phyloP scores from a whole-genome alignment of 305 asterid species.

The Fraxinus dipetala region DNA sequence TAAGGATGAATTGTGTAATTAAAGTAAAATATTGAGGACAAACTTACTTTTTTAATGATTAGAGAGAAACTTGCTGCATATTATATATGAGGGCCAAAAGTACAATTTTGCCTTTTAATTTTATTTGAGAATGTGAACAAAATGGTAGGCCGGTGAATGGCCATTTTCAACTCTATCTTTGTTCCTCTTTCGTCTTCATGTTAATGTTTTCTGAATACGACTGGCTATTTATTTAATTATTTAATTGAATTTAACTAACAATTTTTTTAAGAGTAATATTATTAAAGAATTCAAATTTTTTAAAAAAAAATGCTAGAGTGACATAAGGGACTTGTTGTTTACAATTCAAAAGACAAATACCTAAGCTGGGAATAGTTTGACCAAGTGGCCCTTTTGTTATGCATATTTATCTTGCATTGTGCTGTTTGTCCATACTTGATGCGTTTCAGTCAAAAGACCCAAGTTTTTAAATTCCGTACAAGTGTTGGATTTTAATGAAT shows the following conservation, averaged over 20 bases:
- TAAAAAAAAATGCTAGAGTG: background rate
- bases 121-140: constrained; percentile 4
- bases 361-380: background rate
- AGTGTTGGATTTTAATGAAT: no score
- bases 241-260: background rate
- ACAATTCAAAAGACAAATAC: background rate
- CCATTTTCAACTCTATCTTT: constrained; percentile 59
- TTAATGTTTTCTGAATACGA: background rate
- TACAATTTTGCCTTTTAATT: background rate
- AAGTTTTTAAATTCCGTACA: no score
- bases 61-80: background rate
- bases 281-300: background rate
- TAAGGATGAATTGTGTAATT: background rate
- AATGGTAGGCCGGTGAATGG: constrained; percentile 54
- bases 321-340: background rate
- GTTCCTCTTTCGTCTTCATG: constrained; percentile 23
- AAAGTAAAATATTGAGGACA: background rate
- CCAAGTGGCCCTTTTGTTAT: background rate
- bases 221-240: background rate
- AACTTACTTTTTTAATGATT: background rate
- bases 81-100: background rate
- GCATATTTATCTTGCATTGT: no score
- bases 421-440: no score
- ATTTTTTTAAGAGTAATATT: background rate
- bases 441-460: no score